These are phyloP conservation scores for Hypsizygus ulmarius DNA, from an alignment of 1,284 basidiomycete genomes.

Conservation along the genomic window DNA sequence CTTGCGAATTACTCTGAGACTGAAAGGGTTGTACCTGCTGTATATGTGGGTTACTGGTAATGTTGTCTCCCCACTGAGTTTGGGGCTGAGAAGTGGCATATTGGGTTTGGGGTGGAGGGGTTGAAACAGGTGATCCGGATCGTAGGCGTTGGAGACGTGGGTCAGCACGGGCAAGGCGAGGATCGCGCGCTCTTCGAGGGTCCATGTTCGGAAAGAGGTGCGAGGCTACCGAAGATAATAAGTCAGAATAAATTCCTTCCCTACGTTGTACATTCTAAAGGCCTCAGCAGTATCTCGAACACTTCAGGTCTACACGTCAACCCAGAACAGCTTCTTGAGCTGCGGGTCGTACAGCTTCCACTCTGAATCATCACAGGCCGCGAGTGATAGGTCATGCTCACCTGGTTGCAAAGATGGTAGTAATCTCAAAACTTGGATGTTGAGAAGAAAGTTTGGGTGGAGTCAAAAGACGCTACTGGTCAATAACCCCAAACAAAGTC, in stretches of 20 bases:
- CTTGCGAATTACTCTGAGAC: neutral
- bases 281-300: slow-evolving; percentile 90
- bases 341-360: slow-evolving; percentile 77
- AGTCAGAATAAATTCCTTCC: slow-evolving; percentile 9
- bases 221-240: slow-evolving; percentile 10
- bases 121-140: slow-evolving; percentile 39
- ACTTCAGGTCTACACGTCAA: slow-evolving; percentile 69
- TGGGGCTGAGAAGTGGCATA: slow-evolving; percentile 20
- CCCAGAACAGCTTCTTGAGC: slow-evolving; percentile 42
- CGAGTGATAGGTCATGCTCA: slow-evolving; percentile 15
- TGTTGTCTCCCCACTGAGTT: slow-evolving; percentile 19
- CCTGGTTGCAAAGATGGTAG: slow-evolving; percentile 12
- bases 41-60: slow-evolving; percentile 13
- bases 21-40: slow-evolving; percentile 15
- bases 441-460: too few relatives aligned
- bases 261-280: slow-evolving; percentile 9
- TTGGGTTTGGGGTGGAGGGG: slow-evolving; percentile 30
- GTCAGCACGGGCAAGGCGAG: slow-evolving; percentile 67
- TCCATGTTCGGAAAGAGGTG: slow-evolving; percentile 50
- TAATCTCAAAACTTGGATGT: slow-evolving; percentile 4
- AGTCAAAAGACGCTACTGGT: neutral
- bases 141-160: slow-evolving; percentile 58
- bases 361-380: slow-evolving; percentile 75
- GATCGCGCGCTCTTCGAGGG: slow-evolving; percentile 74
- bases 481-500: slow-evolving; percentile 6